These are phyloP conservation scores for Megacollybia platyphylla DNA, from an alignment of 1,284 basidiomycete genomes.

Conservation along the genomic window DNA sequence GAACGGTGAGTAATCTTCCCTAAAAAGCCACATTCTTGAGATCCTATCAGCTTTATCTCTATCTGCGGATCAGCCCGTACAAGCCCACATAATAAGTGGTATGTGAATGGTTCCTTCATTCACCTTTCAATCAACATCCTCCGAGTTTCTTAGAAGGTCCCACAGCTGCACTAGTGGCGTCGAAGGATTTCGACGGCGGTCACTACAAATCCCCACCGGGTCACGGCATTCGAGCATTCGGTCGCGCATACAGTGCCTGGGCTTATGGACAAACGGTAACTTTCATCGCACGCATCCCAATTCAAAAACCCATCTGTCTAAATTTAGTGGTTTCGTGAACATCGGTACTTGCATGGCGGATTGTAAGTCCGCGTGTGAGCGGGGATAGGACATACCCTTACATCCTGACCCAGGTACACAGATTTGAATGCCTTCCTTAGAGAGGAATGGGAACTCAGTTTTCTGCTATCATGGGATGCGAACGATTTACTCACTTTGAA, in stretches of 20 bases:
- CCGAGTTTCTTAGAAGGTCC: constrained; percentile 47
- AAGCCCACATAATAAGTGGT: constrained; percentile 50
- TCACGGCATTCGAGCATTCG: constrained; percentile 40
- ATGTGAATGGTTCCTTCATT: constrained; percentile 5
- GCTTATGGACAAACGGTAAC: constrained; percentile 42
- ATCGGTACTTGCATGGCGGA: constrained; percentile 30
- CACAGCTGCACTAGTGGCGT: constrained; percentile 40
- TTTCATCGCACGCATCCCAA: not conserved
- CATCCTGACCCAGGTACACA: constrained; percentile 19
- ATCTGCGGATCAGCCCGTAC: constrained; percentile 51
- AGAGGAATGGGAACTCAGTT: constrained; percentile 37
- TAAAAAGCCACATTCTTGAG: not conserved
- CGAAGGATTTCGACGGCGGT: constrained; percentile 43
- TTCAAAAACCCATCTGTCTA: not conserved
- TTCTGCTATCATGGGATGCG: constrained; percentile 37
- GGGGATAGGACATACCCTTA: constrained; percentile 1
- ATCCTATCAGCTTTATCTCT: constrained; percentile 25
- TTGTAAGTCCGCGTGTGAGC: constrained; percentile 15
- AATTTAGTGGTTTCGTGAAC: constrained; percentile 41
- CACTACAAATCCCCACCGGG: constrained; percentile 36
- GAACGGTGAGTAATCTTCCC: constrained; percentile 22
- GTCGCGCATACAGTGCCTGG: constrained; percentile 46
- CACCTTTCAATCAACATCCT: not conserved
- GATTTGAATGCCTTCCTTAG: constrained; percentile 37
- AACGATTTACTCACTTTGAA: constrained; percentile 41